Conservation (phyloP, 768 basidiomycete genomes). For the Podaxis sp. region DNA sequence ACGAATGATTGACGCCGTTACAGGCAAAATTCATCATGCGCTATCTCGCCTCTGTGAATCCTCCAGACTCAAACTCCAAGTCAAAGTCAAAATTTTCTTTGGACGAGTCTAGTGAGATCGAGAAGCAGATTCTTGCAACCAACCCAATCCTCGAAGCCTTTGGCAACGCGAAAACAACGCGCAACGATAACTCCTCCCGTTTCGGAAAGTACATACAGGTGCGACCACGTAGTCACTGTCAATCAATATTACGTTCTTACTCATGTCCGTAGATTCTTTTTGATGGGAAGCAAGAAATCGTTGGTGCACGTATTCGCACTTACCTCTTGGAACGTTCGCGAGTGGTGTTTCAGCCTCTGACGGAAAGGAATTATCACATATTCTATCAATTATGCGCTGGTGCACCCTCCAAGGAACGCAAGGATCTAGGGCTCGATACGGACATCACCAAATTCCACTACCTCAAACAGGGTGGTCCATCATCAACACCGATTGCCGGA, state of each 20-base stretch:
- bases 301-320: slow-evolving; percentile 97
- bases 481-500: slow-evolving; percentile 82
- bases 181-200: slow-evolving; percentile 98
- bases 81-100: slow-evolving; percentile 69
- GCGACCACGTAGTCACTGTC: slow-evolving; percentile 20
- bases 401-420: slow-evolving; percentile 91
- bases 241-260: slow-evolving; percentile 11
- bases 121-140: slow-evolving; percentile 97
- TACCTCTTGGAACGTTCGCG: slow-evolving; percentile 97
- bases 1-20: neutral
- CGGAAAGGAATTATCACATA: slow-evolving; percentile 98
- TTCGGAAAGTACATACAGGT: slow-evolving; percentile 99
- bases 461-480: slow-evolving; percentile 89
- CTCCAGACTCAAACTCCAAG: slow-evolving; percentile 61
- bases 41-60: slow-evolving; percentile 97
- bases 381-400: slow-evolving; percentile 99
- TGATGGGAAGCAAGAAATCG: slow-evolving; percentile 93
- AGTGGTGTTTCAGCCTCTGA: slow-evolving; percentile 95
- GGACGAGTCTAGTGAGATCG: slow-evolving; percentile 92
- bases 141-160: slow-evolving; percentile 99
- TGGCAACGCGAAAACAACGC: slow-evolving; percentile 98
- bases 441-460: slow-evolving; percentile 89
- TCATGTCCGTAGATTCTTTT: slow-evolving; percentile 77
- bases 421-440: slow-evolving; percentile 87
- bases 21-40: slow-evolving; percentile 99